Conservation (phyloP, 257 asterid genomes). For the Fraxinus anomala region DNA sequence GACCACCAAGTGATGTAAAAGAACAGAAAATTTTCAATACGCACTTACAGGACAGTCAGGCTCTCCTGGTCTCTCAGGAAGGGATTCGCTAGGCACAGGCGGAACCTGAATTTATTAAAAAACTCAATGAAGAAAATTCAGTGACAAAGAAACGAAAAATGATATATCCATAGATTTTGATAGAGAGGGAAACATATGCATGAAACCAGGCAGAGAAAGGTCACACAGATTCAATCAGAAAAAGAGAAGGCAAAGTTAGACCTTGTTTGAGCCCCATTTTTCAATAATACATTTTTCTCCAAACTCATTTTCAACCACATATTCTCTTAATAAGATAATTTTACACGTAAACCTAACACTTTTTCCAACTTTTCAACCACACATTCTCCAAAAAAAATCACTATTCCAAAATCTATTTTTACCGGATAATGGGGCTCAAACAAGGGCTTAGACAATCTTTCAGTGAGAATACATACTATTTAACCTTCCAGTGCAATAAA, state of each 20-base stretch:
- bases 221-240: constrained; percentile 1
- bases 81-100: constrained; percentile 56
- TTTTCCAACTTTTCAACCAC: too few species aligned
- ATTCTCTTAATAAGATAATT: too few species aligned
- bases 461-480: constrained; percentile 8
- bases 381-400: too few species aligned
- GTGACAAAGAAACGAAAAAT: constrained; percentile 6
- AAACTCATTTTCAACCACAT: too few species aligned
- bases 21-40: constrained; percentile 21
- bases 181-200: constrained; percentile 12
- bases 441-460: background rate
- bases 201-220: background rate
- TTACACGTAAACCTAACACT: too few species aligned
- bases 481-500: background rate
- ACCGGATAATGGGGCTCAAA: too few species aligned
- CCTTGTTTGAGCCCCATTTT: too few species aligned
- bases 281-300: too few species aligned
- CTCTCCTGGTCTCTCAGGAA: constrained; percentile 88
- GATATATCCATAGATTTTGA: constrained; percentile 1
- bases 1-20: constrained; percentile 22
- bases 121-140: constrained; percentile 19
- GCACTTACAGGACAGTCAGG: constrained; percentile 95
- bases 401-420: too few species aligned
- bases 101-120: constrained; percentile 64
- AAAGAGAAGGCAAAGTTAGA: background rate